Base-by-base conservation (phyloP, 495 filamentous ascomycete species). In the Tuber magnatum region DNA sequence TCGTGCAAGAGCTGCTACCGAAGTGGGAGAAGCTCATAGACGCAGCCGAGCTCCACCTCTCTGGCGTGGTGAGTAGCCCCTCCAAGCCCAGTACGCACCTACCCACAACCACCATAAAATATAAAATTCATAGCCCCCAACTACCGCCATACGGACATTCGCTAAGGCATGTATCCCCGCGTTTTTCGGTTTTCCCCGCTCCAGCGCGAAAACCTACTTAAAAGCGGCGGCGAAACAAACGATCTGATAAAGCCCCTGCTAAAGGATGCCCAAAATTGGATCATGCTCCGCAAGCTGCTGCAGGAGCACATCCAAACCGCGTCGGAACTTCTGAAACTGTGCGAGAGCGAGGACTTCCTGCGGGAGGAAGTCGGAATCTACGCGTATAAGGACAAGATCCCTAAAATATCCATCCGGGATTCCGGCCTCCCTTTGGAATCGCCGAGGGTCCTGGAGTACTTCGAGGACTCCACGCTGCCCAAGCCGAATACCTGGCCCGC, bases 201-300 rank as follows among this genome's bases (percentile, higher is more conserved):
- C 41, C 10, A 79, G 77, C 77, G 77, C 32, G 70, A 79, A 73
- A 75, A 78, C 38, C 61, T 79, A 5, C 35, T 79, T 18, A 72
- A 75, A 20, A 75, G 78, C 61, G 76, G 72, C 28, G 77, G 77
- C 10, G 65, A 79, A 71, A 73, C 73, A 38, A 75, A 72, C 7
- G 71, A 42, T 10, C 41, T 79, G 18, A 79, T 79, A 28, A 68
- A 71, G 1, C 78, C 76, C 10, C 70, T 79, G 35, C 51, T 79
- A 35, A 79, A 39, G 65, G 78, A 83, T 48, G 73, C 82, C 41
- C 71, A 76, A 40, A 43, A 75, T 51, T 81, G 74, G 72, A 79
- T 72, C 12, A 75, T 78, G 51, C 77, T 78, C 46, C 48, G 77
- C 18, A 41, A 76, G n/a, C 72, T 79, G 1, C 4, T 78, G 18